Percentiles rank a stretch among this genome's conserved stretches.
Conservation (phyloP, 1,284 basidiomycete genomes). For the Leccinum angustisporum region DNA sequence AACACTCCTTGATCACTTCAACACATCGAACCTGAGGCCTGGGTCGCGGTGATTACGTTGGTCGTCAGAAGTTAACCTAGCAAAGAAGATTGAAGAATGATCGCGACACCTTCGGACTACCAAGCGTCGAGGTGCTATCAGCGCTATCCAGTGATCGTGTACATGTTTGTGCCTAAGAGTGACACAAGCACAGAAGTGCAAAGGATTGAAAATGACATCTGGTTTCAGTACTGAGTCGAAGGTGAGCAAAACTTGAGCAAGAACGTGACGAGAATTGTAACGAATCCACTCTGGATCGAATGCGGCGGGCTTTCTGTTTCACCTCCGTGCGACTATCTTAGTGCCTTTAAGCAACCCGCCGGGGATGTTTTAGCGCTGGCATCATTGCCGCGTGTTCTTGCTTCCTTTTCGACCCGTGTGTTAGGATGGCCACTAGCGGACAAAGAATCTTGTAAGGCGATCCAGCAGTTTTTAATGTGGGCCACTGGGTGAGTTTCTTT, state of each 20-base stretch:
- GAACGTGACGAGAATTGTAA: background rate
- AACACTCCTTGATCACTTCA: background rate
- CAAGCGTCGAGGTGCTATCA: background rate
- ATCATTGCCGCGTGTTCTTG: slow-evolving; percentile 20
- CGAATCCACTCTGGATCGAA: slow-evolving; percentile 9
- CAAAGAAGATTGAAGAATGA: slow-evolving; percentile 19
- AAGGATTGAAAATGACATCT: background rate
- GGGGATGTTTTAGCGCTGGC: slow-evolving; percentile 1
- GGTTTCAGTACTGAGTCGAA: background rate
- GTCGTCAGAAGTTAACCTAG: slow-evolving; percentile 15
- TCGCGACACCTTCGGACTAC: slow-evolving; percentile 25
- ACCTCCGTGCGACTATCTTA: slow-evolving; percentile 13
- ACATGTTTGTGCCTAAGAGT: background rate
- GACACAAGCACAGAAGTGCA: background rate
- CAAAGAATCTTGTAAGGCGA: slow-evolving; percentile 17
- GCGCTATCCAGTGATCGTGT: background rate
- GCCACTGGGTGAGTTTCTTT: background rate
- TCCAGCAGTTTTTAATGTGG: slow-evolving; percentile 18
- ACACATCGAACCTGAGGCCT: slow-evolving; percentile 1
- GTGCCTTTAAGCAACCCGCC: slow-evolving; percentile 22
- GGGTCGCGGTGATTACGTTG: slow-evolving; percentile 22
- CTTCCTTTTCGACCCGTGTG: slow-evolving; percentile 17
- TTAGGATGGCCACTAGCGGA: background rate
- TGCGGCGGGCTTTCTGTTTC: slow-evolving; percentile 8
- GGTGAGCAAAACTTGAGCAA: slow-evolving; percentile 6